These are phyloP conservation scores for Polyplosphaeria fusca DNA, from an alignment of 495 filamentous ascomycete species.

Conservation along the genomic window DNA sequence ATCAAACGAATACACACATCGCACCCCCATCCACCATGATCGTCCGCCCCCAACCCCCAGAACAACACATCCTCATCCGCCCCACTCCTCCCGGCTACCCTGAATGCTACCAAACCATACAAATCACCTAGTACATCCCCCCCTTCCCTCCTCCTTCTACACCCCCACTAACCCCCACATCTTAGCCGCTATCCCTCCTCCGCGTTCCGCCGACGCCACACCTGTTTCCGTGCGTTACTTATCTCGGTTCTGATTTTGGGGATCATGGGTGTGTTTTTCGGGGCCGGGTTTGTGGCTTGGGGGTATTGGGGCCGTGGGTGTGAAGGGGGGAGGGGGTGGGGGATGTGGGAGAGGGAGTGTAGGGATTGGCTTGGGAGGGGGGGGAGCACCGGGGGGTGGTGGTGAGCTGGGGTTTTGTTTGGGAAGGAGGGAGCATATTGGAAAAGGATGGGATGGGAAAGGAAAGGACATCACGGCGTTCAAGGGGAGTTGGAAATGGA, in stretches of 20 bases:
- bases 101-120: constrained; percentile 19
- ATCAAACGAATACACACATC: background rate
- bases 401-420: background rate
- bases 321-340: constrained; percentile 19
- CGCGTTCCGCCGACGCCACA: constrained; percentile 1
- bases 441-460: background rate
- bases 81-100: constrained; percentile 15
- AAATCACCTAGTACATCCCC: constrained; percentile 16
- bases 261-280: constrained; percentile 5
- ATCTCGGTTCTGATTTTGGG: constrained; percentile 4
- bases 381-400: constrained; percentile 6
- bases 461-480: background rate
- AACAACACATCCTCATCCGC: constrained; percentile 5
- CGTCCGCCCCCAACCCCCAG: constrained; percentile 5
- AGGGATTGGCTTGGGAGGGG: constrained; percentile 23
- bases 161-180: too few relatives aligned
- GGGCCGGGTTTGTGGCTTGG: constrained; percentile 16
- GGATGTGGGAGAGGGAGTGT: constrained; percentile 22
- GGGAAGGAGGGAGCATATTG: background rate
- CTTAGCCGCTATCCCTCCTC: too few relatives aligned
- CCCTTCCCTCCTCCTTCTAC: background rate
- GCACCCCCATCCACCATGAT: background rate
- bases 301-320: constrained; percentile 19
- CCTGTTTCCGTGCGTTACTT: constrained; percentile 13
- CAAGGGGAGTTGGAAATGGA: background rate